Percentiles rank a stretch among this genome's conserved stretches.
These are phyloP conservation scores for Ormosia emarginata DNA, from an alignment of 306 rosid species.

Conservation along the genomic window DNA sequence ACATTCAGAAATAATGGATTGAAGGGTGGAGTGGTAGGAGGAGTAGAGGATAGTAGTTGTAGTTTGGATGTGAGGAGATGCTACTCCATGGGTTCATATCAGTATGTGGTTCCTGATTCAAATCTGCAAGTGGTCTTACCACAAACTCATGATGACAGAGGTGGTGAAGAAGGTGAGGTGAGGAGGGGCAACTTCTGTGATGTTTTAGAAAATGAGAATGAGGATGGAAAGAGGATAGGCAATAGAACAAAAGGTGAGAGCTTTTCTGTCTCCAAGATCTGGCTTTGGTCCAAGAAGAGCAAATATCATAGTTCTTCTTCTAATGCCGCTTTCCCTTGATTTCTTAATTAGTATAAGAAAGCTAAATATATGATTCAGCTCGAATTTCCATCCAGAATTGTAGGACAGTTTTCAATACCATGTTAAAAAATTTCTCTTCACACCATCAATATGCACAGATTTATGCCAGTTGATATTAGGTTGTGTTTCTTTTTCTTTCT, in stretches of 20 bases:
- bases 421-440: neutral
- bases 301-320: constrained; percentile 44
- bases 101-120: constrained; percentile 64
- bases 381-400: neutral
- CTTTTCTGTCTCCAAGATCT: constrained; percentile 89
- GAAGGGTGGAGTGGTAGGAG: constrained; percentile 8
- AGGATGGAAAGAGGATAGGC: constrained; percentile 60
- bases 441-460: neutral
- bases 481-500: neutral
- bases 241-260: constrained; percentile 59
- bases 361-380: neutral
- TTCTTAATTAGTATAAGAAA: neutral
- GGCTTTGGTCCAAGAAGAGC: constrained; percentile 81
- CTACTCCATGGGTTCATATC: constrained; percentile 87
- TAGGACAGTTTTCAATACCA: neutral
- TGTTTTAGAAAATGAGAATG: constrained; percentile 30
- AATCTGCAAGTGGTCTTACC: constrained; percentile 55
- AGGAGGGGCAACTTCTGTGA: neutral
- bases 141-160: neutral
- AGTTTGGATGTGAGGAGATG: constrained; percentile 72
- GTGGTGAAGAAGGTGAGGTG: neutral
- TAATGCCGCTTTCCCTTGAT: constrained; percentile 36
- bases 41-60: constrained; percentile 39
- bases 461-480: neutral
- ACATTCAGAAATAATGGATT: constrained; percentile 50